Conservation (phyloP, 495 filamentous ascomycete genomes). For the Penicillium subrubescens region DNA sequence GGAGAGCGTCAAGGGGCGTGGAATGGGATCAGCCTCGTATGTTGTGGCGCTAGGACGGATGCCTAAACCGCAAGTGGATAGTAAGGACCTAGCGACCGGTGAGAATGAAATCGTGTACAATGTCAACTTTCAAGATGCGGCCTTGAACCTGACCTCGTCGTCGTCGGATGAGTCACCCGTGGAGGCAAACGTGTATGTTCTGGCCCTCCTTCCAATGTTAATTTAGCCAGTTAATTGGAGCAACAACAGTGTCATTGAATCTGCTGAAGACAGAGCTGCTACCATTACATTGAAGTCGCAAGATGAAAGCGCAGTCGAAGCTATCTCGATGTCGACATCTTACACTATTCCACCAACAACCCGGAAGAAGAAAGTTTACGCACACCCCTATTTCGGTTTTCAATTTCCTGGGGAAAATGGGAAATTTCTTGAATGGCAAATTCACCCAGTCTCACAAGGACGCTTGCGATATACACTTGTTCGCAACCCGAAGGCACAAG, state of each 20-base stretch:
- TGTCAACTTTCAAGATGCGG: background rate
- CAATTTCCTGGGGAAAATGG: background rate
- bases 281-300: background rate
- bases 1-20: background rate
- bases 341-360: background rate
- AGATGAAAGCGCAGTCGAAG: background rate
- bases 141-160: background rate
- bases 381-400: conserved; percentile 4
- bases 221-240: background rate
- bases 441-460: conserved; percentile 1
- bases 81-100: background rate
- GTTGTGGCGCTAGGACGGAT: background rate
- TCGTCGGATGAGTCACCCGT: background rate
- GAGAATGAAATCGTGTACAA: background rate
- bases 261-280: background rate
- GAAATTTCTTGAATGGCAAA: background rate
- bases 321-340: background rate
- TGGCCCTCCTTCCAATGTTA: background rate
- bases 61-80: background rate
- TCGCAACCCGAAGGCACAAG: background rate
- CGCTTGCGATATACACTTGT: conserved; percentile 11
- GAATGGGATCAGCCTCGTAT: conserved; percentile 4
- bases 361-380: conserved; percentile 1
- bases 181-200: background rate
- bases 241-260: background rate